phyloP scores from a whole-genome alignment of 2,329 filamentous ascomycete species.

The Scleromitrula shiraiana region DNA sequence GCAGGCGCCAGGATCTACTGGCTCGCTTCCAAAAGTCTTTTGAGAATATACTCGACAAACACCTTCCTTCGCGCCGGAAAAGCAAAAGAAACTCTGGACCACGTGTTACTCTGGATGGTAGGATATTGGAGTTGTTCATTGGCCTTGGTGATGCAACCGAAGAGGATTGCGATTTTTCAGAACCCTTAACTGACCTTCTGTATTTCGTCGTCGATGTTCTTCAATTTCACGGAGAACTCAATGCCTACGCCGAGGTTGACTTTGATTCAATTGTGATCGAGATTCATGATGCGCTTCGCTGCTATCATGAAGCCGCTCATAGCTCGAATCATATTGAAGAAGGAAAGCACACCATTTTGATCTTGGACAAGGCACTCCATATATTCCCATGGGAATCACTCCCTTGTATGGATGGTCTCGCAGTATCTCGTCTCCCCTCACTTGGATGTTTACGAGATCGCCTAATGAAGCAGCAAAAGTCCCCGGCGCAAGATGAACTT shows the following conservation, averaged over 20 bases:
- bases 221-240: constrained; percentile 91
- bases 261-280: constrained; percentile 89
- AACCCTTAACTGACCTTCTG: constrained; percentile 81
- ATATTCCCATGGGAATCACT: constrained; percentile 94
- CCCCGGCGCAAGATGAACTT: constrained; percentile 10
- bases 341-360: constrained; percentile 68
- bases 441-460: constrained; percentile 73
- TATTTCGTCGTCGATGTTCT: constrained; percentile 96
- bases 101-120: constrained; percentile 46
- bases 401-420: constrained; percentile 69
- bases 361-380: constrained; percentile 87
- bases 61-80: constrained; percentile 74
- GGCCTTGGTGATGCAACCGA: constrained; percentile 68
- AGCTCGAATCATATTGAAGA: constrained; percentile 30
- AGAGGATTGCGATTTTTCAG: constrained; percentile 68
- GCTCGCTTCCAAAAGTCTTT: constrained; percentile 72
- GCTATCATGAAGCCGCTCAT: constrained; percentile 55
- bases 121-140: constrained; percentile 81
- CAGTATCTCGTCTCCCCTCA: constrained; percentile 83
- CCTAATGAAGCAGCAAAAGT: constrained; percentile 39
- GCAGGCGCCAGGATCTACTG: constrained; percentile 54
- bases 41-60: constrained; percentile 68
- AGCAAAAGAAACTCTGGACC: constrained; percentile 43
- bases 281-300: constrained; percentile 72
- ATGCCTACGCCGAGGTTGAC: constrained; percentile 96